These are phyloP conservation scores for Flaveria floridana DNA, from an alignment of 140 eudicot species.

Conservation along the genomic window DNA sequence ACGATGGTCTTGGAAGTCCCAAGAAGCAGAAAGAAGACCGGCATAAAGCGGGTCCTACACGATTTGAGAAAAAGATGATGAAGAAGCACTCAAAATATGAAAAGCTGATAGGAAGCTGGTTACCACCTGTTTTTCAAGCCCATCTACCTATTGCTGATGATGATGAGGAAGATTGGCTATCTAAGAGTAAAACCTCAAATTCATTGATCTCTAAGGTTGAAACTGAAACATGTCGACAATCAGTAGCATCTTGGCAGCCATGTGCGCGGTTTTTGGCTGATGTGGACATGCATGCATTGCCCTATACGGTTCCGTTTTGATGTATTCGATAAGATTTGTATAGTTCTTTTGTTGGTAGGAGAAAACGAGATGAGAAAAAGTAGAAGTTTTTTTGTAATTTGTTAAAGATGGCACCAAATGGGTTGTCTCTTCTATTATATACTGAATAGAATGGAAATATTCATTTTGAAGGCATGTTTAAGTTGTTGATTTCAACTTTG, in stretches of 20 bases:
- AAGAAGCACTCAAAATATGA: constrained; percentile 26
- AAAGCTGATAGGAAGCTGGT: constrained; percentile 43
- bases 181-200: constrained; percentile 17
- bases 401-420: neutral
- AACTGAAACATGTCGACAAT: constrained; percentile 26
- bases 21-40: constrained; percentile 8
- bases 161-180: constrained; percentile 65
- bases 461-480: neutral
- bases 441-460: neutral
- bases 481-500: no score
- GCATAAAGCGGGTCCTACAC: constrained; percentile 12
- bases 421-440: neutral
- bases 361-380: neutral
- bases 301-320: constrained; percentile 70
- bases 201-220: neutral
- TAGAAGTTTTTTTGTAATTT: constrained; percentile 31
- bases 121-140: constrained; percentile 30
- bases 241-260: constrained; percentile 41
- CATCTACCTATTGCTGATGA: constrained; percentile 28
- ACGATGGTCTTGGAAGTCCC: neutral
- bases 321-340: constrained; percentile 9
- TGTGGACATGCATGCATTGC: constrained; percentile 67
- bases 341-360: constrained; percentile 21
- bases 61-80: constrained; percentile 35
- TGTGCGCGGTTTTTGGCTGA: constrained; percentile 51